Evolutionary conservation across 140 eudicot genomes (phyloP), one percentile per base, ranked within the genome.

Genomic region (Ambrosia hybrid): DNA sequence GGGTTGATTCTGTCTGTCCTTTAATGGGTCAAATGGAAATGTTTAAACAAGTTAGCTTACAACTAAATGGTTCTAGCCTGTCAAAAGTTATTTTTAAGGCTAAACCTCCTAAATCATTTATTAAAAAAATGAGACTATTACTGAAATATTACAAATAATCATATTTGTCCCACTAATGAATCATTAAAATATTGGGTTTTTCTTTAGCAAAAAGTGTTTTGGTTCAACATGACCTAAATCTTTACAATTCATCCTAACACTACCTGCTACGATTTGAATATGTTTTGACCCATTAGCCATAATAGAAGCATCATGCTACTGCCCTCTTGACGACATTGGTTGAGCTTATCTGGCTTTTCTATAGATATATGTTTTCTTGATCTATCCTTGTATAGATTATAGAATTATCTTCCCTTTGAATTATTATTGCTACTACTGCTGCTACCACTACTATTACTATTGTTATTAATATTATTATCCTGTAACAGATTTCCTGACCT

Each of bases 401-500:
- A n/a, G n/a, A n/a, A 38, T 41, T 14, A 43, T 34, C 11, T 45
- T 15, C 3, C 49, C 10, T 43, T 56, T n/a, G 34, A 10, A 16
- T 48, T 58, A 30, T 58, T 55, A 6, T 5, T 1, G 4, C 4
- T 63, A 37, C 6, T 38, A 52, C 52, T 48, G 8, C 8, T 2
- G 8, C 46, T 41, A 6, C 9, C 8, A 6, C 8, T 58, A 30
- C 11, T 55, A 7, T 14, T 4, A 60, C 11, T 63, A 37, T 37
- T 63, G 10, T 48, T 57, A 30, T 21, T 14, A 6, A 4, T 0
- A 60, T 34, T 63, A 37, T 37, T 63, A 53, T 69, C 11, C 30
- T 69, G 49, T 57, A 2, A 41, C 37, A n/a, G 7, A 33, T 52
- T 41, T 80, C 10, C 68, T 73, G 34, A 72, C 57, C 6, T 15